Percentiles rank a stretch among this genome's conserved stretches.
These are phyloP conservation scores for Ogataea chonburiensis DNA, from an alignment of 805 yeast species.

Conservation along the genomic window DNA sequence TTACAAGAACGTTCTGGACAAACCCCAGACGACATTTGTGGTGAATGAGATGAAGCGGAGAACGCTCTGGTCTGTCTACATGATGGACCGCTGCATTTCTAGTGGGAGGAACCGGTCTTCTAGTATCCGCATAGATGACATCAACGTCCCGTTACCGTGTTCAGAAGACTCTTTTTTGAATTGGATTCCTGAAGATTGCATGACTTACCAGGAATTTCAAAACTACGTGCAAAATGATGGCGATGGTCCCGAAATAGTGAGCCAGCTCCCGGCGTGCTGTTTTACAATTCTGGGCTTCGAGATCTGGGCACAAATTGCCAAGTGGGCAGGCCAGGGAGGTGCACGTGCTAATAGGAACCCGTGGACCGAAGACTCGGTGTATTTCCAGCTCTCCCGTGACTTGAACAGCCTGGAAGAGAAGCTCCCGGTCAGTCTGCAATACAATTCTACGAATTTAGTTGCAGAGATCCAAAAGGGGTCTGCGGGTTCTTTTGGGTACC, in stretches of 20 bases:
- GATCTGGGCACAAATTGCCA: slow-evolving; percentile 38
- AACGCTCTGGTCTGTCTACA: slow-evolving; percentile 41
- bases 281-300: slow-evolving; percentile 37
- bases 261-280: slow-evolving; percentile 27
- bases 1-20: slow-evolving; percentile 15
- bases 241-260: slow-evolving; percentile 12
- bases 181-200: slow-evolving; percentile 25
- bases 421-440: slow-evolving; percentile 30
- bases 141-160: slow-evolving; percentile 34
- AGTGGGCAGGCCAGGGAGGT: slow-evolving; percentile 40
- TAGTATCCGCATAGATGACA: slow-evolving; percentile 36
- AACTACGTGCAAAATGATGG: slow-evolving; percentile 5
- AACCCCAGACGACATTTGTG: slow-evolving; percentile 20
- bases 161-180: slow-evolving; percentile 34
- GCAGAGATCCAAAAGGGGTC: slow-evolving; percentile 26
- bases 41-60: slow-evolving; percentile 35
- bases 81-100: slow-evolving; percentile 43
- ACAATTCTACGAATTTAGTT: slow-evolving; percentile 27
- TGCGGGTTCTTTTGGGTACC: slow-evolving; percentile 36
- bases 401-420: slow-evolving; percentile 26
- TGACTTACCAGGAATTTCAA: slow-evolving; percentile 21
- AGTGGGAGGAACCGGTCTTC: slow-evolving; percentile 37
- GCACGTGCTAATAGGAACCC: slow-evolving; percentile 35
- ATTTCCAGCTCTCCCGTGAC: slow-evolving; percentile 27
- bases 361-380: slow-evolving; percentile 33